A percentile compares a stretch with the other conserved stretches of the same genome.
These are phyloP conservation scores for Vitis rotundifolia DNA, from an alignment of 164 flowering plant genomes.

Conservation along the genomic window DNA sequence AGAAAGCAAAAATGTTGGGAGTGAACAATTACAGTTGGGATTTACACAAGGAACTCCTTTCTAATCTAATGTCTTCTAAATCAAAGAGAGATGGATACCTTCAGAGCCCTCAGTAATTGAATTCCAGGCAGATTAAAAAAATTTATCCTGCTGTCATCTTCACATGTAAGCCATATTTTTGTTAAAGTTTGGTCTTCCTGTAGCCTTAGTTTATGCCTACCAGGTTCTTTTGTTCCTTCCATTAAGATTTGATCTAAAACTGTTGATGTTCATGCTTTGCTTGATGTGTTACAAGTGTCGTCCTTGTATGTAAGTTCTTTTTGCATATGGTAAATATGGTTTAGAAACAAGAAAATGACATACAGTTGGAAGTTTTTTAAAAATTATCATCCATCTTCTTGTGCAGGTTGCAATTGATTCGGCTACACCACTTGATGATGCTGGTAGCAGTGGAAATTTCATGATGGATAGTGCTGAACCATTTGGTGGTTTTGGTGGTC, in stretches of 20 bases:
- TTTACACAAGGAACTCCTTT: no score
- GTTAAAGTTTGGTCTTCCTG: no score
- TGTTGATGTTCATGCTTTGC: not conserved
- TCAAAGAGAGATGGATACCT: no score
- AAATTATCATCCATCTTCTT: not conserved
- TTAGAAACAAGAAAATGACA: not conserved
- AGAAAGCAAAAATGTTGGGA: no score
- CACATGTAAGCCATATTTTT: no score
- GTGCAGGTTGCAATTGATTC: slow-evolving; percentile 94
- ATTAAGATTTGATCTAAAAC: not conserved
- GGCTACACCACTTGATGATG: slow-evolving; percentile 93
- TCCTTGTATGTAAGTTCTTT: not conserved
- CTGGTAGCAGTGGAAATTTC: slow-evolving; percentile 58
- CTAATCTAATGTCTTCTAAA: no score
- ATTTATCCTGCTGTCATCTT: no score
- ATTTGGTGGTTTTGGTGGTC: slow-evolving; percentile 80
- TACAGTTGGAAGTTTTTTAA: not conserved
- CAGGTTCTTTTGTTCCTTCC: no score
- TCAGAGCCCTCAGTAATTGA: no score
- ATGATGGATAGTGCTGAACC: slow-evolving; percentile 53
- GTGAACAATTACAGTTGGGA: no score
- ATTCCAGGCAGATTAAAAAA: no score
- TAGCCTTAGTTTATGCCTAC: no score
- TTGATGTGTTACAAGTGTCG: not conserved
- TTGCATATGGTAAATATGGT: not conserved